Evolutionary conservation across 2,329 filamentous ascomycete species (phyloP).

Genomic region (Botryotinia narcissicola): DNA sequence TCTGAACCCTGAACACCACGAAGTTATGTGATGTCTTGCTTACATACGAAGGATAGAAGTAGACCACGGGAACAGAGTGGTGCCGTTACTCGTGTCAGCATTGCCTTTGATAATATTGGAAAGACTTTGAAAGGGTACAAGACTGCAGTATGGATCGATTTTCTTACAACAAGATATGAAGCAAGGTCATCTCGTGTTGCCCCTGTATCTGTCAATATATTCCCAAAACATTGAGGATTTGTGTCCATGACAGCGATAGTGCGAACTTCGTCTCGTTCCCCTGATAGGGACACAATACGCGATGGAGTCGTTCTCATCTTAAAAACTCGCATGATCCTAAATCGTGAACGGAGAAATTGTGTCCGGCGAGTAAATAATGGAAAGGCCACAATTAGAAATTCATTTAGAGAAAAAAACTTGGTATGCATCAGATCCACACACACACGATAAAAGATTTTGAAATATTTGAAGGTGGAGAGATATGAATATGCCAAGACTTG

Average conservation of each 20-base stretch:
- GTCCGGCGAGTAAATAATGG: background rate
- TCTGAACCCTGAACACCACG: background rate
- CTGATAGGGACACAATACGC: background rate
- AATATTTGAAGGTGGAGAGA: background rate
- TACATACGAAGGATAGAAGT: background rate
- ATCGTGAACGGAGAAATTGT: background rate
- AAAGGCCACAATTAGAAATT: background rate
- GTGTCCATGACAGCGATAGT: background rate
- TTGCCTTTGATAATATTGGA: background rate
- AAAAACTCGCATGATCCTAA: background rate
- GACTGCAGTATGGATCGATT: background rate
- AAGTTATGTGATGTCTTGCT: background rate
- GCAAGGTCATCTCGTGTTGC: conserved; percentile 3
- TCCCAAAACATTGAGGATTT: background rate
- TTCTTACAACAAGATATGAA: background rate
- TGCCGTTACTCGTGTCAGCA: background rate
- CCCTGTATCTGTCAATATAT: background rate
- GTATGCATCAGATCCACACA: background rate
- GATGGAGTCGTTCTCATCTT: background rate
- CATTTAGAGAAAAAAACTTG: no score
- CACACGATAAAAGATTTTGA: background rate
- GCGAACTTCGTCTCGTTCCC: background rate
- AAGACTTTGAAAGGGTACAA: background rate
- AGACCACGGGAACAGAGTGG: background rate
- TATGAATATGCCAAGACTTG: background rate